Percentiles rank a stretch among this genome's conserved stretches.
Conservation (phyloP, 768 basidiomycete species). For the Psilocybe tampanensis region DNA sequence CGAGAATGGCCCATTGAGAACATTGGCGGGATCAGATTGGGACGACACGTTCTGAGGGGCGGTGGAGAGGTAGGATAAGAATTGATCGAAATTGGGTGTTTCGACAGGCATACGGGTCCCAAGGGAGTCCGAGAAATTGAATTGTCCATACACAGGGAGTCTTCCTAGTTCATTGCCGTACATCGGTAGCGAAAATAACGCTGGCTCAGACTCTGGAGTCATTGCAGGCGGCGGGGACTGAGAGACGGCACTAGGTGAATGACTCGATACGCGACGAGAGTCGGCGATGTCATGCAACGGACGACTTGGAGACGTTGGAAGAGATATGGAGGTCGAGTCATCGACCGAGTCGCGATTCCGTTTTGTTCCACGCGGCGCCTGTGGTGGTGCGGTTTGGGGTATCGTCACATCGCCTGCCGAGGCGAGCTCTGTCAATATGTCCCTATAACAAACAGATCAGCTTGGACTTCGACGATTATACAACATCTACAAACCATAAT, state of each 20-base stretch:
- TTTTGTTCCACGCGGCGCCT: constrained; percentile 14
- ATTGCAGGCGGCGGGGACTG: constrained; percentile 9
- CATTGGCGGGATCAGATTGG: not conserved
- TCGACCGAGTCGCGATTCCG: constrained; percentile 18
- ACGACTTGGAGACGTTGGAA: constrained; percentile 13
- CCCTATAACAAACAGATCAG: constrained; percentile 23
- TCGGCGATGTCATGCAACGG: constrained; percentile 26
- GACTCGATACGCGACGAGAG: constrained; percentile 28
- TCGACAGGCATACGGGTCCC: constrained; percentile 14
- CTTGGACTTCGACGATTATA: not conserved
- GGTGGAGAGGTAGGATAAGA: not conserved
- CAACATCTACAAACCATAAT: constrained; percentile 32
- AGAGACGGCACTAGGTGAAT: constrained; percentile 6
- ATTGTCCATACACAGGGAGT: constrained; percentile 49
- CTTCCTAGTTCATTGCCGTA: constrained; percentile 61
- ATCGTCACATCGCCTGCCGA: constrained; percentile 34
- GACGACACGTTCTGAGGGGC: not conserved
- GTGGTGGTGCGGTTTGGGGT: constrained; percentile 7
- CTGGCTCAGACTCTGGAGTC: constrained; percentile 2
- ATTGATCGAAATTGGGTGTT: constrained; percentile 1
- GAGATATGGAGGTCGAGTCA: constrained; percentile 10
- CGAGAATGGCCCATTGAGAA: not conserved
- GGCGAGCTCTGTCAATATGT: constrained; percentile 39
- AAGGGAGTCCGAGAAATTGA: constrained; percentile 35
- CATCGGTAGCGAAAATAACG: constrained; percentile 46